Evolutionary conservation across 768 basidiomycete genomes (phyloP).

Genomic region (Kwoniella dejecticola): DNA sequence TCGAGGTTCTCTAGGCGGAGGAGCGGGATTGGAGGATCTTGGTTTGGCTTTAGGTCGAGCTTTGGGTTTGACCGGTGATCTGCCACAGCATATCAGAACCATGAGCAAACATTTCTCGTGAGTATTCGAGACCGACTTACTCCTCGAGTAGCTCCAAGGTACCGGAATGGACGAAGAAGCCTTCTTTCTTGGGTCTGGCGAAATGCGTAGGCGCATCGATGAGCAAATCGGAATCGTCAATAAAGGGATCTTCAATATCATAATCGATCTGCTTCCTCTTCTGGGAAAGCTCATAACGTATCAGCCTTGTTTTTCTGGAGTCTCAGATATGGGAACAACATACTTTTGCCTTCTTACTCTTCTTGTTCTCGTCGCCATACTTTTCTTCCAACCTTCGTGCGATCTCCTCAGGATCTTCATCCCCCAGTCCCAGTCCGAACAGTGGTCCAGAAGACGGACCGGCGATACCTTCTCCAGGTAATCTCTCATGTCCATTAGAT

Average conservation of each 20-base stretch:
- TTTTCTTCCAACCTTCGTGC: conserved; percentile 45
- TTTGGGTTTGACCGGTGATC: conserved; percentile 29
- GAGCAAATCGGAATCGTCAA: conserved; percentile 92
- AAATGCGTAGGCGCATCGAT: conserved; percentile 88
- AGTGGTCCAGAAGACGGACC: conserved; percentile 18
- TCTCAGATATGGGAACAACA: conserved; percentile 9
- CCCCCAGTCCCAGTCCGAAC: conserved; percentile 18
- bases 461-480: conserved; percentile 10
- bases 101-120: not conserved
- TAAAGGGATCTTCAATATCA: conserved; percentile 88
- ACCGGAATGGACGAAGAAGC: conserved; percentile 85
- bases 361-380: conserved; percentile 37
- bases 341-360: conserved; percentile 31
- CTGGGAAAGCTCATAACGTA: no score
- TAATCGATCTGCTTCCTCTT: conserved; percentile 62
- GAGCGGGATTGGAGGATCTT: conserved; percentile 13
- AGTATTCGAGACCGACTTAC: conserved; percentile 18
- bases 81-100: not conserved
- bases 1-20: conserved; percentile 12
- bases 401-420: conserved; percentile 38
- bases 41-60: conserved; percentile 19
- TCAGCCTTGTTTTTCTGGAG: no score
- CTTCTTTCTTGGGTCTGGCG: conserved; percentile 78
- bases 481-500: not conserved
- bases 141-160: conserved; percentile 84